Base-by-base conservation (phyloP, 805 yeast genomes). In the Lachancea dasiensis region DNA sequence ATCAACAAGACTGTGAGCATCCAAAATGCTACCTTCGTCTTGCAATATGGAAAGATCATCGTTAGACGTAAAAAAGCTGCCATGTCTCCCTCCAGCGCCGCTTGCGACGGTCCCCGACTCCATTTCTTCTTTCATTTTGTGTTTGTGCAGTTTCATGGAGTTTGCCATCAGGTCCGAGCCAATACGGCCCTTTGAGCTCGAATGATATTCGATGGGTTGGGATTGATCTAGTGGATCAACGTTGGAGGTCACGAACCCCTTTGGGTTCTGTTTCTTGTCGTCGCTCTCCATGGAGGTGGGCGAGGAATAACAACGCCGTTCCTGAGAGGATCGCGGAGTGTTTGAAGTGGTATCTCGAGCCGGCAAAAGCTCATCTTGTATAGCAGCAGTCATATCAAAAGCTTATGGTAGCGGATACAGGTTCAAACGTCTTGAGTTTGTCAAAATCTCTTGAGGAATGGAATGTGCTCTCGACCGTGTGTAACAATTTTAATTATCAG, bases 1-100 rank as follows among this genome's bases (percentile, higher is more conserved):
- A 14, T 56, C 58, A 18, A 51, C 38, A 26, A 52, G 40, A 23
- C 52, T 48, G 27, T 20, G 14, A 6, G 21, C 31, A 13, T 38
- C 41, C 28, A 38, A 14, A 13, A 31, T 16, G 27, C 36, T 31
- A 16, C 47, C 38, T 24, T 41, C 44, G 14, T 42, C 47, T 18
- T 43, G 37, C 17, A n/a, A n/a, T n/a, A n/a, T n/a, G 38, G n/a
- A 17, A 15, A 10, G 21, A 32, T 38, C 26, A 10, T 13, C 19
- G 8, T 27, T 19, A 5, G 20, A 3, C 26, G 8, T 17, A n/a
- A 20, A 15, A 11, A 9, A 6, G 22, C 10, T 18, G 22, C 10
- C 24, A 7, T 22, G 10, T 22, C 10, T 22, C 10, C 10, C 24
- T 22, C 10, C 24, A 8, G 7, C 14, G 13, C 13, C 20, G n/a